A percentile compares a stretch with the other conserved stretches of the same genome.
Conservation (phyloP, 2,329 filamentous ascomycete genomes). For the Fonsecaea pugnacius region DNA sequence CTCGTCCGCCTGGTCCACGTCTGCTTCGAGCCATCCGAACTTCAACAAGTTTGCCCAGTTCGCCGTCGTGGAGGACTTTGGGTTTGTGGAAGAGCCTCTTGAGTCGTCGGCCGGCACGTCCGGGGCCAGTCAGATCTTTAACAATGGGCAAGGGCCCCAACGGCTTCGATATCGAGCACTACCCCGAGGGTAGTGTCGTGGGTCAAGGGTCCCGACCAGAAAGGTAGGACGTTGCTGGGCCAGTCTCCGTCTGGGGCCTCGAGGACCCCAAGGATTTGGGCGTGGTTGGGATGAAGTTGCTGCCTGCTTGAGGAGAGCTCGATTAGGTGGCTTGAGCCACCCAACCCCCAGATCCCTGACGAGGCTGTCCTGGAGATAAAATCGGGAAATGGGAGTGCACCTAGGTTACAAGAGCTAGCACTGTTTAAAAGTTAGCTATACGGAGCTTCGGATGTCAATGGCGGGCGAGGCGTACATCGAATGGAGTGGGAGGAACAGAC, state of each 20-base stretch:
- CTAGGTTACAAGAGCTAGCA: too few species aligned
- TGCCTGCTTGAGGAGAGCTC: neutral
- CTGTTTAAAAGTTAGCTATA: too few species aligned
- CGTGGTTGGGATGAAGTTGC: slow-evolving; percentile 17
- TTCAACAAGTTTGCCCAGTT: slow-evolving; percentile 38
- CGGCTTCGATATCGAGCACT: slow-evolving; percentile 69
- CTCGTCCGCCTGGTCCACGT: slow-evolving; percentile 40
- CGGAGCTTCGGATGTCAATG: too few species aligned
- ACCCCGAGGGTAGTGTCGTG: slow-evolving; percentile 67
- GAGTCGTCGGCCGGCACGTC: slow-evolving; percentile 71
- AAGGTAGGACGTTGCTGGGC: slow-evolving; percentile 39
- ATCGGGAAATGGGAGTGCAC: too few species aligned
- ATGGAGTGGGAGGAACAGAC: too few species aligned
- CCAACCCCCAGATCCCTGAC: too few species aligned
- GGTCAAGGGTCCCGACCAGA: slow-evolving; percentile 40
- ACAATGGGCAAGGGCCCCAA: slow-evolving; percentile 69
- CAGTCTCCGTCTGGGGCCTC: slow-evolving; percentile 43
- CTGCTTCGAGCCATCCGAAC: slow-evolving; percentile 41
- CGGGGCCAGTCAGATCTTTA: slow-evolving; percentile 72
- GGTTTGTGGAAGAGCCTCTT: slow-evolving; percentile 64
- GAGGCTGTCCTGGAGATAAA: too few species aligned
- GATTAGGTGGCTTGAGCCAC: neutral
- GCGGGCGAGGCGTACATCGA: too few species aligned
- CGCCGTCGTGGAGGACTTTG: slow-evolving; percentile 41
- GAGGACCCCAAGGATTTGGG: slow-evolving; percentile 41